A percentile compares a stretch with the other conserved stretches of the same genome.
phyloP scores from a whole-genome alignment of 495 filamentous ascomycete species.

The Chaetomium cochliodes region DNA sequence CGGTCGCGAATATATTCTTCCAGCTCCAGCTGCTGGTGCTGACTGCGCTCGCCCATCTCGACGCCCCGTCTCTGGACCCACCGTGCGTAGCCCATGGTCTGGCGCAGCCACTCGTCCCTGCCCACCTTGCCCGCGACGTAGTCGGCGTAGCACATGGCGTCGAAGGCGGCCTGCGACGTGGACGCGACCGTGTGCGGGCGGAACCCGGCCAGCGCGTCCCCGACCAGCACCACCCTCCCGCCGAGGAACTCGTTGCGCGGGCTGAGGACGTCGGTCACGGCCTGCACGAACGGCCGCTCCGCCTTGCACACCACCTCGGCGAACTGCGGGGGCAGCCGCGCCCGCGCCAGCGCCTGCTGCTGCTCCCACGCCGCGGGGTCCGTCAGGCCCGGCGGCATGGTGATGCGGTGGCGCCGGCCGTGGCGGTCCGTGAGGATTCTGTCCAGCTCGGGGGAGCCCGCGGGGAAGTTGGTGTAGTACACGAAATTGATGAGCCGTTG shows the following conservation, averaged over 20 bases:
- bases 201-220: not conserved
- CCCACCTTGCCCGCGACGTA: not conserved
- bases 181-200: constrained; percentile 3
- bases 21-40: constrained; percentile 1
- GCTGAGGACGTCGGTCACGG: constrained; percentile 1
- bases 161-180: not conserved
- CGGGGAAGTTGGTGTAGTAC: constrained; percentile 1
- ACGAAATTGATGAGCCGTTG: constrained; percentile 5
- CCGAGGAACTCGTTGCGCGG: not conserved
- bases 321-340: not conserved
- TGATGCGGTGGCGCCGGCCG: not conserved
- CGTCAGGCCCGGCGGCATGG: not conserved
- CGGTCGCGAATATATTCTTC: constrained; percentile 3
- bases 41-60: not conserved
- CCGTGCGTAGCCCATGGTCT: not conserved
- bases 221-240: not conserved
- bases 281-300: not conserved
- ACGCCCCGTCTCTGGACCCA: not conserved
- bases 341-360: not conserved
- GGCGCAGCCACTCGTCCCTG: not conserved
- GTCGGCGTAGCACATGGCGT: constrained; percentile 3
- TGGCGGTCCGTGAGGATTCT: not conserved
- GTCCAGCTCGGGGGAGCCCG: not conserved
- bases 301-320: constrained; percentile 6
- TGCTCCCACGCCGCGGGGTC: not conserved